Conservation (phyloP, 768 basidiomycete genomes). For the Suillus luteus region DNA sequence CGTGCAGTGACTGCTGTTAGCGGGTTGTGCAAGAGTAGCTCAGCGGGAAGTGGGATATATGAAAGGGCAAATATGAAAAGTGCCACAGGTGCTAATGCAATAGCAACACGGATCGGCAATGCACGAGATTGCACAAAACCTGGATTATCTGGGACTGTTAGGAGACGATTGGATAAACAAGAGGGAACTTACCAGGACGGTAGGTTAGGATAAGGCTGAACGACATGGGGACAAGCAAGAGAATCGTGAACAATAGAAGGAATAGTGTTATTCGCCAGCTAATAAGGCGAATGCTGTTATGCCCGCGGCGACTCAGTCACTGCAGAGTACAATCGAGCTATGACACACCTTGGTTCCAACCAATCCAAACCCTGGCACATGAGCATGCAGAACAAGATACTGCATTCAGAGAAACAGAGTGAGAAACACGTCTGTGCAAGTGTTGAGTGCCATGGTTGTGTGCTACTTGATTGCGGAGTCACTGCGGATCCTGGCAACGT, state of each 20-base stretch:
- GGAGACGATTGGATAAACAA: neutral
- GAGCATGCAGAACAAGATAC: slow-evolving; percentile 68
- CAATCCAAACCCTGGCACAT: slow-evolving; percentile 67
- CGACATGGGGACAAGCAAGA: slow-evolving; percentile 68
- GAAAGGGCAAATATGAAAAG: slow-evolving; percentile 63
- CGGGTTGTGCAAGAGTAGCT: slow-evolving; percentile 42
- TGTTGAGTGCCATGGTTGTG: slow-evolving; percentile 49
- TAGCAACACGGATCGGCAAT: slow-evolving; percentile 34
- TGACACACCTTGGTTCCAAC: slow-evolving; percentile 55
- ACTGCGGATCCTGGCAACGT: slow-evolving; percentile 27
- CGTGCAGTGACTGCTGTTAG: slow-evolving; percentile 57
- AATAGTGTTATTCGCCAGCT: slow-evolving; percentile 72
- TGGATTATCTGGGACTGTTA: slow-evolving; percentile 2
- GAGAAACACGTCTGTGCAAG: slow-evolving; percentile 65
- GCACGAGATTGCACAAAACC: slow-evolving; percentile 27
- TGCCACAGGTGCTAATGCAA: slow-evolving; percentile 52
- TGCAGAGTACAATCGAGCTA: neutral
- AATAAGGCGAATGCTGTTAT: slow-evolving; percentile 55
- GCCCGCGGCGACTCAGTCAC: neutral
- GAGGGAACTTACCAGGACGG: slow-evolving; percentile 28
- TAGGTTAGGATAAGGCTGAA: slow-evolving; percentile 59
- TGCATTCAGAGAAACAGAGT: slow-evolving; percentile 73
- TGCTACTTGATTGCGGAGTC: slow-evolving; percentile 21
- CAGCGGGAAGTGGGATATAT: slow-evolving; percentile 65
- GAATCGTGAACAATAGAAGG: slow-evolving; percentile 58